Evolutionary conservation across 1,284 basidiomycete species (phyloP).

Genomic region (Calocybe gambosa): DNA sequence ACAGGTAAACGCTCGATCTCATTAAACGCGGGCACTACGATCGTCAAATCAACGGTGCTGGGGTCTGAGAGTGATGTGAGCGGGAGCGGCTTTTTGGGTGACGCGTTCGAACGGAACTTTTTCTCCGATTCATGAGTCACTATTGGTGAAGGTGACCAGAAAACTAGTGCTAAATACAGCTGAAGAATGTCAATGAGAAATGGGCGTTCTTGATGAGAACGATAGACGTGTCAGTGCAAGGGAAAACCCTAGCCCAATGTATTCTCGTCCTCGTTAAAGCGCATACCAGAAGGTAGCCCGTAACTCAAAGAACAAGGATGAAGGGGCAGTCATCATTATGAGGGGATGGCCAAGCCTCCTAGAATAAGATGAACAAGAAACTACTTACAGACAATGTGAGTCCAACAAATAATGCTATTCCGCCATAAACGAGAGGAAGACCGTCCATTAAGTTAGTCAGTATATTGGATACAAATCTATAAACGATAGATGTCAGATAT

Average conservation of each 20-base stretch:
- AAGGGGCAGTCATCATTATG: constrained; percentile 59
- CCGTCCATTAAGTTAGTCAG: constrained; percentile 29
- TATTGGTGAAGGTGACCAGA: constrained; percentile 65
- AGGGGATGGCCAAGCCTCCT: constrained; percentile 3
- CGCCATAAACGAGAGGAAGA: constrained; percentile 29
- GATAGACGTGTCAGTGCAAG: constrained; percentile 27
- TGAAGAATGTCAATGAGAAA: constrained; percentile 25
- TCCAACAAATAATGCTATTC: constrained; percentile 23
- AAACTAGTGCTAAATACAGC: constrained; percentile 57
- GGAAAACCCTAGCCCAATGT: constrained; percentile 41
- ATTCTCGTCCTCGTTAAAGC: constrained; percentile 61
- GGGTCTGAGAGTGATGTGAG: constrained; percentile 50
- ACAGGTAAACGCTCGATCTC: constrained; percentile 72
- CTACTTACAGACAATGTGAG: constrained; percentile 32
- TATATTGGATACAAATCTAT: background rate
- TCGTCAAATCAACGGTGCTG: constrained; percentile 59
- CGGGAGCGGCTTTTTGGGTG: constrained; percentile 41
- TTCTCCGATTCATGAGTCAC: constrained; percentile 60
- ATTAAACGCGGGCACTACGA: constrained; percentile 90
- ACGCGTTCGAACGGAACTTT: constrained; percentile 50
- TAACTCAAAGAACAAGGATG: constrained; percentile 89
- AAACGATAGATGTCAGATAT: background rate
- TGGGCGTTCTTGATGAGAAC: background rate
- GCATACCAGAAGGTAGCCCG: constrained; percentile 47
- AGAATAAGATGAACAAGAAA: background rate